Evolutionary conservation across 2,329 filamentous ascomycete genomes (phyloP), one percentile per base, ranked within the genome.

Genomic region (Paracorniculantispora psalliotae): DNA sequence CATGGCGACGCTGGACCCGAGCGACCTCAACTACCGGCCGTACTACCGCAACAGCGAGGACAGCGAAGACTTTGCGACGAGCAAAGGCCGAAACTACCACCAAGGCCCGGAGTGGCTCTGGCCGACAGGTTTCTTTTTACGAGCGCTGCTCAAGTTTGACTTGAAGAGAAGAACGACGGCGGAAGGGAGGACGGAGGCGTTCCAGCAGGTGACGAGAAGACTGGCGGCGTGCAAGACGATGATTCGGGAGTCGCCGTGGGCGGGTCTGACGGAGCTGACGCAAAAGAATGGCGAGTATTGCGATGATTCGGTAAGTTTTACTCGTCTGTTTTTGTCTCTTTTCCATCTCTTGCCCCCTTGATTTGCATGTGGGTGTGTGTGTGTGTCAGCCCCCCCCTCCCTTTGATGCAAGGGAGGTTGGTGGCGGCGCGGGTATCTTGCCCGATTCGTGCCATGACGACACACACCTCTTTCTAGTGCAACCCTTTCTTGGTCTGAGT

Each of bases 51-150:
- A 99, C 77, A 90, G 88, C 65, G 93, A 97, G 68, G 94, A 99
- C 74, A 93, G 88, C 61, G 85, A 84, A 13, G 90, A 97, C 72
- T 97, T 97, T 69, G 84, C 90, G 12, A 97, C 93, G 0, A 86
- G 89, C 66, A 97, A 97, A 75, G 94, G 94, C 52, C 83, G 94
- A 59, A 99, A 97, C 75, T 99, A 99, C 75, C 94, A 99, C 73
- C 93, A 97, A 73, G 94, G 94, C 4, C 96, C 94, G 0, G 94
- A 99, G 73, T 99, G 94, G 94, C 77, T 97, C 25, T 99, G 94
- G 94, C 96, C 93, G 0, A 93, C 91, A 1, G 94, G 94, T 4
- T 99, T 92, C 79, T 99, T 96, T 80, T 80, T 97, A 23, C 87
- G 96, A 51, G 94, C 94, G 1, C 78, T 99, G 64, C 81, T 99